Percentiles rank a stretch among this genome's conserved stretches.
Evolutionary conservation across 2,329 filamentous ascomycete species (phyloP).

Genomic region (Colletotrichum liaoningense): DNA sequence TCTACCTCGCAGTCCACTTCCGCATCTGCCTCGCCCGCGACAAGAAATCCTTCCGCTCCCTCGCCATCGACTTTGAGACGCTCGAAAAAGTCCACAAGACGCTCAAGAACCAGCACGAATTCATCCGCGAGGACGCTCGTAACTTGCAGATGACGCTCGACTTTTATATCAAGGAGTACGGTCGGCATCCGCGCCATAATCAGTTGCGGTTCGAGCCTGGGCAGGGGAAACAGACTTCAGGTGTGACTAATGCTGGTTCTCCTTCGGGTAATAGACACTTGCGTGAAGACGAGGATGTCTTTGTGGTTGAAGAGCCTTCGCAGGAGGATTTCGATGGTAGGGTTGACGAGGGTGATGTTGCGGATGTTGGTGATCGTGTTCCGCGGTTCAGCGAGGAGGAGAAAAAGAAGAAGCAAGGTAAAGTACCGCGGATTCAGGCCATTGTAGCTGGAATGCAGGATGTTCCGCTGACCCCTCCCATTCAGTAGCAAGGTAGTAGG

Average conservation of each 20-base stretch:
- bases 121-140: background rate
- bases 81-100: background rate
- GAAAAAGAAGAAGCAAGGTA: background rate
- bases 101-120: background rate
- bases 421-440: background rate
- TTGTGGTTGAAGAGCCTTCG: background rate
- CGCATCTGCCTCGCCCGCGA: background rate
- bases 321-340: background rate
- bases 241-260: no score
- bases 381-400: background rate
- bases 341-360: background rate
- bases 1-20: background rate
- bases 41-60: background rate
- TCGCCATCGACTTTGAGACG: background rate
- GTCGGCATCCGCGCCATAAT: background rate
- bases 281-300: background rate
- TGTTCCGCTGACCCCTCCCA: background rate
- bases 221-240: background rate
- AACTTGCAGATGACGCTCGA: background rate
- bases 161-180: background rate
- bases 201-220: background rate
- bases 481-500: background rate
- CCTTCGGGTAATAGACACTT: fast-evolving
- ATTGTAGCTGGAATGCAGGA: background rate
- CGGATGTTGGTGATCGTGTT: background rate